Percentiles rank a stretch among this genome's conserved stretches.
Conservation (phyloP, 805 yeast genomes). For the Candida bentonensis region DNA sequence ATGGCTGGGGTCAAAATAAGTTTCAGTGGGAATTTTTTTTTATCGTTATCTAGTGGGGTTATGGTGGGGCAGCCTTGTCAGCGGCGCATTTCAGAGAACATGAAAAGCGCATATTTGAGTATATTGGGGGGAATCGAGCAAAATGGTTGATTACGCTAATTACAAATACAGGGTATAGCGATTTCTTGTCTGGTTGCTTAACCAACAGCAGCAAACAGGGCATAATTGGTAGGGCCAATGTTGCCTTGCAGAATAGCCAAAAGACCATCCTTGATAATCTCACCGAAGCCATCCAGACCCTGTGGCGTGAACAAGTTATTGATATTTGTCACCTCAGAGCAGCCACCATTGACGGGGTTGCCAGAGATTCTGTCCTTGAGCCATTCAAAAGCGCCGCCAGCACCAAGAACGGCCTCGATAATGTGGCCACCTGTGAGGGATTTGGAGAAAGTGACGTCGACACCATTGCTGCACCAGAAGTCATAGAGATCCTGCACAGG, state of each 20-base stretch:
- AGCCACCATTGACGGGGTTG: not conserved
- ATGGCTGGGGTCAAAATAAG: no score
- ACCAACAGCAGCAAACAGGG: no score
- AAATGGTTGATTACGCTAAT: no score
- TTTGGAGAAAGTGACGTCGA: conserved; percentile 10
- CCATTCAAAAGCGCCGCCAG: conserved; percentile 6
- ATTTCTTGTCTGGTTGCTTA: no score
- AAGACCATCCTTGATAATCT: not conserved
- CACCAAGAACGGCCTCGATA: conserved; percentile 4
- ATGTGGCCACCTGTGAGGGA: conserved; percentile 6
- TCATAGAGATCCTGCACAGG: conserved; percentile 10
- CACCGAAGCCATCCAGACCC: not conserved
- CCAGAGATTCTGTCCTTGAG: not conserved
- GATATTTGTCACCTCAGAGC: not conserved
- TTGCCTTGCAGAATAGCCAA: not conserved
- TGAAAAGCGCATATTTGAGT: no score
- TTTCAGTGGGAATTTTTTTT: no score
- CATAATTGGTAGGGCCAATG: no score
- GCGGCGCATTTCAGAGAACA: no score
- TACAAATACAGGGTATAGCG: no score
- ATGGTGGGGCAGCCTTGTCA: no score
- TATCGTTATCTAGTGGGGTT: no score
- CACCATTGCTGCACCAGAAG: conserved; percentile 14
- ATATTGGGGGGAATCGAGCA: no score
- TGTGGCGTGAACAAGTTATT: not conserved